A percentile compares a stretch with the other conserved stretches of the same genome.
Evolutionary conservation across 179 eudicot genomes (phyloP).

Genomic region (Actinidia chinensis): DNA sequence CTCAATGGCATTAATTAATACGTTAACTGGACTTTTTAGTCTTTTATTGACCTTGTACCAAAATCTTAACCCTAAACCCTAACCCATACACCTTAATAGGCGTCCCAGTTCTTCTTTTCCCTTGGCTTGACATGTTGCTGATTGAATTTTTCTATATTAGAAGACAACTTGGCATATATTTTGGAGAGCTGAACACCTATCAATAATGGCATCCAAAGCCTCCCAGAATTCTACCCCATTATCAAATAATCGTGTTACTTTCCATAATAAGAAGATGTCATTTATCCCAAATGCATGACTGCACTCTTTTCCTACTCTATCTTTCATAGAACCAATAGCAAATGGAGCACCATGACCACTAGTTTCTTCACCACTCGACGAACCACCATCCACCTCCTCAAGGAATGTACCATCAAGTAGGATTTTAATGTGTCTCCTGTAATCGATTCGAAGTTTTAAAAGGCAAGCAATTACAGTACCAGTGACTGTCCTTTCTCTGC

Average conservation of each 20-base stretch:
- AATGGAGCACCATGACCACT: constrained; percentile 41
- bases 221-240: constrained; percentile 94
- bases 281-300: constrained; percentile 78
- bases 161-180: constrained; percentile 92
- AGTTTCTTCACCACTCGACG: constrained; percentile 71
- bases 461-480: constrained; percentile 99
- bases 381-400: constrained; percentile 46
- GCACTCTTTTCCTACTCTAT: constrained; percentile 38
- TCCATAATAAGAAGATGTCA: constrained; percentile 88
- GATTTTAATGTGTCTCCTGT: constrained; percentile 77
- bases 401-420: constrained; percentile 45
- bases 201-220: constrained; percentile 88
- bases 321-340: constrained; percentile 35
- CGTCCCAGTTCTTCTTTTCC: too few species aligned
- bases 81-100: too few species aligned
- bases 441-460: constrained; percentile 77
- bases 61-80: too few species aligned
- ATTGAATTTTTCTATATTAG: constrained; percentile 75
- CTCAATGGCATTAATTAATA: too few species aligned
- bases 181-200: constrained; percentile 93
- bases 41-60: too few species aligned
- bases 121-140: constrained; percentile 87
- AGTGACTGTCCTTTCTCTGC: constrained; percentile 90
- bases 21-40: too few species aligned
- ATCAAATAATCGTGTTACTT: constrained; percentile 89